Base-by-base conservation (phyloP, 805 yeast species). In the Groenewaldozyma tartarivorans region DNA sequence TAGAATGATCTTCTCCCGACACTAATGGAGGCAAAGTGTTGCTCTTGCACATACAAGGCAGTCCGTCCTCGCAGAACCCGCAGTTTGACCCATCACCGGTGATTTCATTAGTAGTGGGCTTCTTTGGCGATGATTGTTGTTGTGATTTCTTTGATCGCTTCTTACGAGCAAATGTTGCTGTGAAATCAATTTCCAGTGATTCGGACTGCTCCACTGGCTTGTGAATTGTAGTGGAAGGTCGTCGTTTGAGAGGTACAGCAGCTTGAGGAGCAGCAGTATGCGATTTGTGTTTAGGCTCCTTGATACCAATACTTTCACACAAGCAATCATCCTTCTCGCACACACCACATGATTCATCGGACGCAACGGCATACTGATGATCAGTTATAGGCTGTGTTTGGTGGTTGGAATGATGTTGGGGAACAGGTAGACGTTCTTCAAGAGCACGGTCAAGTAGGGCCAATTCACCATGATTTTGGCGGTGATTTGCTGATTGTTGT, bases 31-130 rank as follows among this genome's bases (percentile, higher is more conserved):
- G 55, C 18, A 52, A 43, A 9, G 45, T 39, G 36, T 38, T 42
- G 76, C 82, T 50, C 86, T 96, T 20, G 90, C 75, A 58, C 96
- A 90, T 2, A 90, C 97, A 90, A 2, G 95, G 88, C 0, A 94
- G 79, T 50, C 79, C 92, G 50, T 84, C 95, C 0, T 94, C 76
- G 56, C 97, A 90, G 60, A 90, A 88, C 0, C 97, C 97, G 61
- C 97, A 90, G 44, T 81, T n/a, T 43, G 45, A 21, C 48, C 42
- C 39, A 33, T 21, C 34, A 38, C 36, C 29, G 33, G 35, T 33
- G 31, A 24, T 17, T 48, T 41, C 33, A 6, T 27, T 22, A 18
- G 53, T 43, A 4, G 48, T 26, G 41, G 38, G 35, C 36, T 15
- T 20, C 39, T 40, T 38, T n/a, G 35, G 20, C 18, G 40, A 15